Evolutionary conservation across 2,329 filamentous ascomycete species (phyloP).

Genomic region (Paecilomyces formosus): DNA sequence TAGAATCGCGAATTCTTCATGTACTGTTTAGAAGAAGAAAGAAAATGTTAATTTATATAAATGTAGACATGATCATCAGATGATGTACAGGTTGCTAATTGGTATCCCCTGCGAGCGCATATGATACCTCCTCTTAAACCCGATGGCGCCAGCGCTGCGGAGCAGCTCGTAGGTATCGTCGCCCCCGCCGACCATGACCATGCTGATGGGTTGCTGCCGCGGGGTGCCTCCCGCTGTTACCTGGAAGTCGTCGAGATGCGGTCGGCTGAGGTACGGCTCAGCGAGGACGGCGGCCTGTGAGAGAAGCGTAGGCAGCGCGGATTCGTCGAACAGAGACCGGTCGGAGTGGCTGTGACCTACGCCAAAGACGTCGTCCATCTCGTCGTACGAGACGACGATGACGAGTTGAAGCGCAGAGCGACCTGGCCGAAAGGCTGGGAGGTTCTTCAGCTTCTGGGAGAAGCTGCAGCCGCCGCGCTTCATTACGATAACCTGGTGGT

Average conservation of each 20-base stretch:
- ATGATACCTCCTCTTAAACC: slow-evolving; percentile 69
- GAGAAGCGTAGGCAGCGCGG: slow-evolving; percentile 15
- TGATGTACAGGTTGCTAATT: slow-evolving; percentile 70
- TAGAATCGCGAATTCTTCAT: background rate
- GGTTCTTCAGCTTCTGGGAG: slow-evolving; percentile 70
- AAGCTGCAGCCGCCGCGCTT: slow-evolving; percentile 80
- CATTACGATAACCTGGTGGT: slow-evolving; percentile 72
- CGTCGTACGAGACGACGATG: slow-evolving; percentile 62
- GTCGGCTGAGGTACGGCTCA: slow-evolving; percentile 46
- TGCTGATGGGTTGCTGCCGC: slow-evolving; percentile 64
- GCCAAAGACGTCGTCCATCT: slow-evolving; percentile 28
- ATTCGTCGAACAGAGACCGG: slow-evolving; percentile 22
- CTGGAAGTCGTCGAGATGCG: slow-evolving; percentile 70
- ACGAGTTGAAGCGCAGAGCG: slow-evolving; percentile 66
- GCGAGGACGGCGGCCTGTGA: slow-evolving; percentile 22
- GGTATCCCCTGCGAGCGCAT: slow-evolving; percentile 73
- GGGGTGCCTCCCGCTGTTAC: slow-evolving; percentile 61
- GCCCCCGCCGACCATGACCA: slow-evolving; percentile 75
- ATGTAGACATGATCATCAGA: slow-evolving; percentile 28
- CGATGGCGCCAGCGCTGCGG: slow-evolving; percentile 57
- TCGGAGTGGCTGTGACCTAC: slow-evolving; percentile 15
- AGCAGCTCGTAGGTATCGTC: slow-evolving; percentile 59
- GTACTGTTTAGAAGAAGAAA: background rate
- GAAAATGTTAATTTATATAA: background rate
- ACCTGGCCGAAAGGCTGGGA: slow-evolving; percentile 66